Conservation (phyloP, 2,329 filamentous ascomycete genomes). For the Aureobasidium leucospermi region DNA sequence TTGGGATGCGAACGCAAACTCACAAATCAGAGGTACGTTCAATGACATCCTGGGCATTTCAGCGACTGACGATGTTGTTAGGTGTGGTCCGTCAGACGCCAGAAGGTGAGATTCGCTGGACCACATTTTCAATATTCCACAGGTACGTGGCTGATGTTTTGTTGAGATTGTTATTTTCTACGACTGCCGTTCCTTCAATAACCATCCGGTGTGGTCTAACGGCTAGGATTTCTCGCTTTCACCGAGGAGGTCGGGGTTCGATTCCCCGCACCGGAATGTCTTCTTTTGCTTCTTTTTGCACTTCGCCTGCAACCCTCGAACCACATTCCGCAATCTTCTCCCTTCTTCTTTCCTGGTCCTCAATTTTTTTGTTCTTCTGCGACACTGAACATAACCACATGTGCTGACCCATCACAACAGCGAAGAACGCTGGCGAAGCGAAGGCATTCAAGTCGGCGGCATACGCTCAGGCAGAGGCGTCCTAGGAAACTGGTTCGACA, state of each 20-base stretch:
- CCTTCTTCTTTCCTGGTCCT: background rate
- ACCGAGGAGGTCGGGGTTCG: conserved; percentile 21
- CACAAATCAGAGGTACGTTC: conserved; percentile 53
- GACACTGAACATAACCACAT: background rate
- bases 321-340: background rate
- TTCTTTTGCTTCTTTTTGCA: conserved; percentile 3
- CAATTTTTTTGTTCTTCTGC: background rate
- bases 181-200: background rate
- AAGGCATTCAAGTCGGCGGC: conserved; percentile 68
- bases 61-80: conserved; percentile 18
- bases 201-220: conserved; percentile 14
- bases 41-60: background rate
- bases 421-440: conserved; percentile 67
- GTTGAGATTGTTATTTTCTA: background rate
- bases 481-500: conserved; percentile 72
- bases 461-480: conserved; percentile 58
- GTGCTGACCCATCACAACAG: conserved; percentile 32
- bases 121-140: conserved; percentile 56
- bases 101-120: conserved; percentile 69
- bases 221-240: conserved; percentile 16
- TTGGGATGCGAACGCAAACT: conserved; percentile 64
- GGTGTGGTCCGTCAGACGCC: conserved; percentile 58
- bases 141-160: conserved; percentile 28
- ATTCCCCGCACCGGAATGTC: conserved; percentile 20
- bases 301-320: background rate